Evolutionary conservation across 768 basidiomycete species (phyloP), one percentile per base, ranked within the genome.

Genomic region (Boletus sp.): DNA sequence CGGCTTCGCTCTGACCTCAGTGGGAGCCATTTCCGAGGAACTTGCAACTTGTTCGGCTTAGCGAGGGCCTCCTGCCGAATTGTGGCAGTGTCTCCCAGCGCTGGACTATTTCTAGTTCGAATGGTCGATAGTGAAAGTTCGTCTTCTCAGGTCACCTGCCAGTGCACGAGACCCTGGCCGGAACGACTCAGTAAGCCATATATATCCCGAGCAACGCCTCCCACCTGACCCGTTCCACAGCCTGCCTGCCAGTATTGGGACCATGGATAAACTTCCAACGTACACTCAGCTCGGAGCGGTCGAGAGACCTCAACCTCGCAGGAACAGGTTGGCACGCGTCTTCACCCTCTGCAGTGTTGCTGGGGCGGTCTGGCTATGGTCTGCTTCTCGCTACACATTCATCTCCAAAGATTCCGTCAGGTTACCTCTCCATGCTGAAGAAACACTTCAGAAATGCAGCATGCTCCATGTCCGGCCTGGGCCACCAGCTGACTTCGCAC

Each of bases 381-480:
- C 59, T 45, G 49, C 54, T 52, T 63, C 57, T 47, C 60, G 48
- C 48, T 51, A 53, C 54, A n/a, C 45, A 11, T 34, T 55, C n/a
- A 14, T 41, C 2, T 21, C 48, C 33, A 59, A 49, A 33, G 41
- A 50, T 25, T 51, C 59, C 29, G 57, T 66, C 50, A 55, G 42
- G 37, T 39, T 72, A 15, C 69, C 72, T 21, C 50, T 66, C 5
- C 70, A 72, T 44, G 64, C 68, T 11, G 51, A 64, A 48, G 59
- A 67, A 46, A 67, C 57, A 19, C 60, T 74, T 19, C 64, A 70
- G 43, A 71, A 65, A 51, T 78, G 78, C 57, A 58, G 47, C 5
- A 61, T 65, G 48, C 69, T 78, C n/a, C 57, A 69, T 42, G 60
- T 65, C 0, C 64, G 50, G 47, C 77, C 77, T 42, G 76, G 71